A percentile compares a stretch with the other conserved stretches of the same genome.
Evolutionary conservation across 768 basidiomycete genomes (phyloP).

Genomic region (Rhizopogon sp.): DNA sequence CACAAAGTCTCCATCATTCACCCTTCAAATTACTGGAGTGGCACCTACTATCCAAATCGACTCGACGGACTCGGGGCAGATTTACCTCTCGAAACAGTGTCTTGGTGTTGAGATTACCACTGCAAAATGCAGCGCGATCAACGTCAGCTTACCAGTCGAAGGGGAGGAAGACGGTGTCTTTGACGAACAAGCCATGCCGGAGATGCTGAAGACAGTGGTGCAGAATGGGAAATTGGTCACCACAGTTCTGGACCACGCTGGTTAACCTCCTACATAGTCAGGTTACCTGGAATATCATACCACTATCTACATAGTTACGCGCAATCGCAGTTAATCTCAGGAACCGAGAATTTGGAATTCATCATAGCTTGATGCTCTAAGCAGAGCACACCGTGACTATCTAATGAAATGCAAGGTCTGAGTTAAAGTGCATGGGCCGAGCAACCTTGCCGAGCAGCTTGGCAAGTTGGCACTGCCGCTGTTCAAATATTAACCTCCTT

Average conservation of each 20-base stretch:
- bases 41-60: slow-evolving; percentile 94
- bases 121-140: slow-evolving; percentile 90
- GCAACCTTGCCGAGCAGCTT: too few relatives aligned
- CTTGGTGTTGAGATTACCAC: slow-evolving; percentile 85
- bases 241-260: slow-evolving; percentile 81
- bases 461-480: not conserved
- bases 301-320: not conserved
- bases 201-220: slow-evolving; percentile 90
- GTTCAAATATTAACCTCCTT: not conserved
- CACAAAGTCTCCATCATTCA: slow-evolving; percentile 91
- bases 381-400: too few relatives aligned
- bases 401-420: not conserved
- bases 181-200: slow-evolving; percentile 84
- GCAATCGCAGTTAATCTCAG: not conserved
- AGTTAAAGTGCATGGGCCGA: not conserved
- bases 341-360: not conserved
- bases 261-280: slow-evolving; percentile 26
- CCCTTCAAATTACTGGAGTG: slow-evolving; percentile 82
- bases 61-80: slow-evolving; percentile 90
- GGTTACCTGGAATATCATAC: not conserved
- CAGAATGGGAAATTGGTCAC: slow-evolving; percentile 83
- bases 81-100: slow-evolving; percentile 84
- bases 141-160: slow-evolving; percentile 80
- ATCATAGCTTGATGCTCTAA: too few relatives aligned
- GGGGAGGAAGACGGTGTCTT: slow-evolving; percentile 93